These are phyloP conservation scores for Corinectria fuckeliana DNA, from an alignment of 2,329 filamentous ascomycete genomes.

Conservation along the genomic window DNA sequence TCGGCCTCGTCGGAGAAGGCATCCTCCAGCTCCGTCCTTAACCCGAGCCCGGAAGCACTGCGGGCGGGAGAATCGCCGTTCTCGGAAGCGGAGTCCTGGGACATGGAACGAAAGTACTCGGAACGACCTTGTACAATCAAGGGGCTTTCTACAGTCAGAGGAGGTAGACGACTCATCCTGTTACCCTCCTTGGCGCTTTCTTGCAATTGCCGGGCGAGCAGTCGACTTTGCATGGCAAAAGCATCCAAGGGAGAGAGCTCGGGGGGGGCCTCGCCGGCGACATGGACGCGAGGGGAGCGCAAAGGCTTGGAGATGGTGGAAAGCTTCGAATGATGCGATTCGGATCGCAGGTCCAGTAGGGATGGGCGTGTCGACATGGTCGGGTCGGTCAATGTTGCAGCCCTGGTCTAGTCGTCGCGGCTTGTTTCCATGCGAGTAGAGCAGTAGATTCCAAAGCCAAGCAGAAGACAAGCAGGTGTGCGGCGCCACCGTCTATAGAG, in stretches of 20 bases:
- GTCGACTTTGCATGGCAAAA: conserved; percentile 87
- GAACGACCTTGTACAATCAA: conserved; percentile 76
- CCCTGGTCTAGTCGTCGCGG: conserved; percentile 14
- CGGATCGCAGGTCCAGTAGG: conserved; percentile 65
- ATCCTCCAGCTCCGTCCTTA: conserved; percentile 65
- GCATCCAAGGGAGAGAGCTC: conserved; percentile 94
- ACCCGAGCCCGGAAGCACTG: conserved; percentile 46
- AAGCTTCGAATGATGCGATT: conserved; percentile 58
- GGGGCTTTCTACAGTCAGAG: conserved; percentile 82
- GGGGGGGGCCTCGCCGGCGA: conserved; percentile 83
- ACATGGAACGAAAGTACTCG: conserved; percentile 80
- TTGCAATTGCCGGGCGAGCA: conserved; percentile 87
- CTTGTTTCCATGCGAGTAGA: conserved; percentile 28
- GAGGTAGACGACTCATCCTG: conserved; percentile 84
- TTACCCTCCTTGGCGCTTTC: conserved; percentile 76
- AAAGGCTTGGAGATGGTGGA: conserved; percentile 60
- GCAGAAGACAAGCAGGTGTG: not conserved
- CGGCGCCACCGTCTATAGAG: not conserved
- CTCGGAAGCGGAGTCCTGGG: conserved; percentile 65
- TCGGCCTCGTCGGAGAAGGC: conserved; percentile 52
- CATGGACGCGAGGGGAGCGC: conserved; percentile 76
- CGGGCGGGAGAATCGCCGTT: conserved; percentile 39
- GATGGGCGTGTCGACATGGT: conserved; percentile 64
- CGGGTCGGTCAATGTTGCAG: conserved; percentile 22
- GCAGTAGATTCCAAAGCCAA: not conserved